Evolutionary conservation across 352 stramenopile genomes (phyloP).

Genomic region (Plasmopara muralis): DNA sequence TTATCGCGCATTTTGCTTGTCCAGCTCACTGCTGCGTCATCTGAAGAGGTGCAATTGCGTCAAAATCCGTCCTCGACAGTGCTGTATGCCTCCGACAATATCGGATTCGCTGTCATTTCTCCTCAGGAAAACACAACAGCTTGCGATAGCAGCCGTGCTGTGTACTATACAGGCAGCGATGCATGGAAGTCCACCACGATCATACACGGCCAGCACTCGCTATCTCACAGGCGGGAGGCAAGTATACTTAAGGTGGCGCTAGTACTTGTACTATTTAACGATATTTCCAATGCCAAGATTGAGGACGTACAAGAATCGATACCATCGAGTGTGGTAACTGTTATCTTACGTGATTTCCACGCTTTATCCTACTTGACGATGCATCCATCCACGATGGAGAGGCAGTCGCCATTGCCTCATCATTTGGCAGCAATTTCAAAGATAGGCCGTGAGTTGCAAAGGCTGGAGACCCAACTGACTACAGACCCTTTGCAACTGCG

Average conservation of each 20-base stretch:
- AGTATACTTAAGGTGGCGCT: constrained; percentile 34
- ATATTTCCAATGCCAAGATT: constrained; percentile 19
- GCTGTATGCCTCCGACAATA: constrained; percentile 25
- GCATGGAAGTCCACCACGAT: constrained; percentile 32
- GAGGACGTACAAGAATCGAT: constrained; percentile 16
- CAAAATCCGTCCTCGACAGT: constrained; percentile 29
- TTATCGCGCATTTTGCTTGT: constrained; percentile 34
- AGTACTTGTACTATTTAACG: constrained; percentile 26
- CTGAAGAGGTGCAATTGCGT: constrained; percentile 36
- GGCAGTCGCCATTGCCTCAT: constrained; percentile 54
- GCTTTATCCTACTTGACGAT: constrained; percentile 70
- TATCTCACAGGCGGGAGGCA: constrained; percentile 19
- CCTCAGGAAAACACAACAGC: constrained; percentile 19
- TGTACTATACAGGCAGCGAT: constrained; percentile 24
- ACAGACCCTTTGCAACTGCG: constrained; percentile 33
- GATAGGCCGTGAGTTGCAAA: constrained; percentile 26
- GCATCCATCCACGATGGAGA: constrained; percentile 54
- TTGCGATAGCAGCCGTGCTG: constrained; percentile 25
- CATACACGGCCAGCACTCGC: constrained; percentile 16
- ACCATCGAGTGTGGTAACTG: constrained; percentile 20
- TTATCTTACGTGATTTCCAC: constrained; percentile 52
- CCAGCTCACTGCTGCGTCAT: constrained; percentile 28
- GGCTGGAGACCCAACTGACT: constrained; percentile 25
- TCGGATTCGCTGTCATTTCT: constrained; percentile 37
- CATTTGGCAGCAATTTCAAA: constrained; percentile 44